Base-by-base conservation (phyloP, 2,329 filamentous ascomycete genomes). In the Neodidymelliopsis sp. region DNA sequence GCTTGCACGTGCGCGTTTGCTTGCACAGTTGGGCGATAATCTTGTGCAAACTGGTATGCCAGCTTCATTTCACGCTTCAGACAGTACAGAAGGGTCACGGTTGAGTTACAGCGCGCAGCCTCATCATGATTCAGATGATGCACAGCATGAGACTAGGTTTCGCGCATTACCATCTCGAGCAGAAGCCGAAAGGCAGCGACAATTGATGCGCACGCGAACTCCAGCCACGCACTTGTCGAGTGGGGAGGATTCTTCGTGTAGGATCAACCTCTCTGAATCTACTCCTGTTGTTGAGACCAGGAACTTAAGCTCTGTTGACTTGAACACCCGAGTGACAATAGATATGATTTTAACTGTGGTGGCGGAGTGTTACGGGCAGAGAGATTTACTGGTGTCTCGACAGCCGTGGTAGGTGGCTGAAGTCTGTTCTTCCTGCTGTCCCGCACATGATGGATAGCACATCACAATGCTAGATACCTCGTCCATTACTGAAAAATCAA, bases 261-360 rank as follows among this genome's bases (percentile, higher is more conserved):
- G 23, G n/a, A n/a, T n/a, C 29, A 18, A 22, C 10, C n/a, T 11
- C 7, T 18, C 23, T 23, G 7, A 19, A 22, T 15, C 24, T 24
- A 15, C 5, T 19, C 18, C 30, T 27, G 20, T 27, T 9, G 11
- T 15, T n/a, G 41, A 33, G 12, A 42, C 30, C 11, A 13, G 27
- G 20, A 45, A 18, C 22, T 28, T 49, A 29, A 43, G 39, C 23
- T 62, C 84, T 81, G 67, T 79, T 79, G 76, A 65, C 16, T 53
- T 60, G 23, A 74, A 74, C 42, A 75, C 70, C 1, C 79, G 83
- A 20, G 87, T 85, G n/a, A 91, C 91, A 29, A 79, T 97, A 24
- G 92, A 95, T 74, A 96, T 96, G 90, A 90, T 97, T 42, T 78
- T 97, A 59, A 94, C 90, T 0, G 81, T 97, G 25, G 87, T 89